phyloP scores from a whole-genome alignment of 2,329 filamentous ascomycete species.

The Fusarium sp. region DNA sequence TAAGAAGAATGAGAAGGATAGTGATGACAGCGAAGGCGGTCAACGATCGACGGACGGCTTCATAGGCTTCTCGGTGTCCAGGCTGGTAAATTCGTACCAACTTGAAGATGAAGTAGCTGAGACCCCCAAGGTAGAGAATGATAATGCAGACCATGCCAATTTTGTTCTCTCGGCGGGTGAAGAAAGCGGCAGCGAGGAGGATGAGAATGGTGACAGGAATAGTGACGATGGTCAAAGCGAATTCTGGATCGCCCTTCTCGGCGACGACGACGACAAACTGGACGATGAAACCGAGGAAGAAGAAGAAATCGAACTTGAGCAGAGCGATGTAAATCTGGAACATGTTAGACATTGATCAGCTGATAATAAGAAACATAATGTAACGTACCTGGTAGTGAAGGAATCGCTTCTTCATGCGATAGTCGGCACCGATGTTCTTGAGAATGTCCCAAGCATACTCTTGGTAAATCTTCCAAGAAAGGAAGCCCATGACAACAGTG shows the following conservation, averaged over 20 bases:
- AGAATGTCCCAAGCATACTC: slow-evolving; percentile 99
- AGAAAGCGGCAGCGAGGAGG: slow-evolving; percentile 86
- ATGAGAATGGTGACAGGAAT: slow-evolving; percentile 93
- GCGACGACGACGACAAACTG: slow-evolving; percentile 96
- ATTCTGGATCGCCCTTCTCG: slow-evolving; percentile 77
- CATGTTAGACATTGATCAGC: slow-evolving; percentile 1
- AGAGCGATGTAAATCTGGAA: slow-evolving; percentile 94
- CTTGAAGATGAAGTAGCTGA: slow-evolving; percentile 99
- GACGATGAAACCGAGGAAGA: slow-evolving; percentile 98
- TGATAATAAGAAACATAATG: neutral
- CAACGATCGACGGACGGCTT: slow-evolving; percentile 85
- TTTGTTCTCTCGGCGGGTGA: slow-evolving; percentile 86
- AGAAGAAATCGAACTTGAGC: slow-evolving; percentile 99
- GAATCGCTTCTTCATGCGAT: slow-evolving; percentile 96
- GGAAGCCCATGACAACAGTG: slow-evolving; percentile 79
- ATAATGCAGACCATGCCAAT: slow-evolving; percentile 84
- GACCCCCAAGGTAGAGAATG: slow-evolving; percentile 86
- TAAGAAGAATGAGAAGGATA: slow-evolving; percentile 87
- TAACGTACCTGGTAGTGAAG: slow-evolving; percentile 89
- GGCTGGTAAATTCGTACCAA: slow-evolving; percentile 93
- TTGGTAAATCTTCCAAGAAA: slow-evolving; percentile 96
- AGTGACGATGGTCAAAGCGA: slow-evolving; percentile 88
- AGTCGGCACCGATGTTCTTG: slow-evolving; percentile 98
- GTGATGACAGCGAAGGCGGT: slow-evolving; percentile 96
- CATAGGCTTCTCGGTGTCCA: slow-evolving; percentile 72